Conservation (phyloP, 345 rosid species). For the Garcia nutans region DNA sequence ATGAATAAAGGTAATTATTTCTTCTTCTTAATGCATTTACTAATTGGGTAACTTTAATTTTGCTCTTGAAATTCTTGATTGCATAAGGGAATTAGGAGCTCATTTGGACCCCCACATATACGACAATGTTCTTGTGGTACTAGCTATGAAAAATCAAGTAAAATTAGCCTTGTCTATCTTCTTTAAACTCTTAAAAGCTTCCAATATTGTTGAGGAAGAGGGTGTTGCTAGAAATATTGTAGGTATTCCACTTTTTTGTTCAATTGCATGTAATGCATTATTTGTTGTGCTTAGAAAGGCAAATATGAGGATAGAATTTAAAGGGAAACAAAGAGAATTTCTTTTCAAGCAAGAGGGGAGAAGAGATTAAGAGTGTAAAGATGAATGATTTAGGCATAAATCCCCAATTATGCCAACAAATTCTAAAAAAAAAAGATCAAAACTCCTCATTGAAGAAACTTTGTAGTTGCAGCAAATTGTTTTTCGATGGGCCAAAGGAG, state of each 20-base stretch:
- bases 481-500: too few relatives aligned
- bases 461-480: too few relatives aligned
- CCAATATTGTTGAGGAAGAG: slow-evolving; percentile 8
- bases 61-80: slow-evolving; percentile 68
- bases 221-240: slow-evolving; percentile 15
- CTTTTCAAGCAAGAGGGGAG: too few relatives aligned
- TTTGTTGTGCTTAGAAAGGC: slow-evolving; percentile 62
- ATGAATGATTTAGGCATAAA: too few relatives aligned
- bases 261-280: slow-evolving; percentile 59
- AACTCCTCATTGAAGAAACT: too few relatives aligned
- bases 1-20: too few relatives aligned
- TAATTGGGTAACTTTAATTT: slow-evolving; percentile 55
- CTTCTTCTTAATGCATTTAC: slow-evolving; percentile 54
- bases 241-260: slow-evolving; percentile 45
- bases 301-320: slow-evolving; percentile 58
- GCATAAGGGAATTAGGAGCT: slow-evolving; percentile 63
- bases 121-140: slow-evolving; percentile 62
- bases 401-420: too few relatives aligned
- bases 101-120: slow-evolving; percentile 47
- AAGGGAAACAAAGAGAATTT: not conserved
- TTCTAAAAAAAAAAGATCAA: too few relatives aligned
- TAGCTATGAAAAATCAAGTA: slow-evolving; percentile 58
- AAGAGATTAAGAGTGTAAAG: too few relatives aligned
- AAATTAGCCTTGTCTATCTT: slow-evolving; percentile 61
- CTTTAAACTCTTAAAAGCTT: slow-evolving; percentile 58